Evolutionary conservation across 1,284 basidiomycete genomes (phyloP), one percentile per base, ranked within the genome.

Genomic region (Malassezia pachydermatis): DNA sequence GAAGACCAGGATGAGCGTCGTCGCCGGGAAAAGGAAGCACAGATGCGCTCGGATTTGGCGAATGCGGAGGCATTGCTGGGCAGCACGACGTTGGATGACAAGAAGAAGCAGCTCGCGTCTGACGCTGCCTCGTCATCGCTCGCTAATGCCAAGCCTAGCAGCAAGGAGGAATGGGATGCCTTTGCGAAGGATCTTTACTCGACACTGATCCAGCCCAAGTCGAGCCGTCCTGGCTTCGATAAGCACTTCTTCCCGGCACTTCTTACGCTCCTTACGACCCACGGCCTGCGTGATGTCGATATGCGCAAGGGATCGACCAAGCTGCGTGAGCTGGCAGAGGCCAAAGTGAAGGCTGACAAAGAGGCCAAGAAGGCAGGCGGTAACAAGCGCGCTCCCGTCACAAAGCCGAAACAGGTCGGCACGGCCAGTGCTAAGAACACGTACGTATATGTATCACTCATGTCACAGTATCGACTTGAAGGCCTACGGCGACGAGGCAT

Each of bases 21-120:
- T 16, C 52, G 63, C 5, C 52, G 48, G 28, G 65, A 70, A 35
- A 48, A 56, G 13, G 67, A 67, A 35, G 66, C 66, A 6, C 60
- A 67, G 42, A 48, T 70, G 35, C 57, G 59, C 23, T 59, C 63
- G 2, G 67, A 70, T 41, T 56, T 70, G 7, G 66, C 63, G 20
- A 70, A 70, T 43, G 67, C 67, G 9, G 63, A 64, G 30, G 58
- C 60, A 39, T 40, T 70, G 29, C 45, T 70, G 3, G 68, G 68
- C n/a, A 57, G 50, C 14, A 32, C 63, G 32, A 58, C 59, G 25
- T 27, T 70, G 24, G 24, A 45, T 28, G 51, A 60, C n/a, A 35
- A 29, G 9, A 34, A 41, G 19, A 9, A 33, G 8, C 14, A 24
- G 29, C 4, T 5, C 4, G 36, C 16, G n/a, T 10, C 27, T 5